Evolutionary conservation across 805 yeast genomes (phyloP).

Genomic region (Pichia occidentalis): DNA sequence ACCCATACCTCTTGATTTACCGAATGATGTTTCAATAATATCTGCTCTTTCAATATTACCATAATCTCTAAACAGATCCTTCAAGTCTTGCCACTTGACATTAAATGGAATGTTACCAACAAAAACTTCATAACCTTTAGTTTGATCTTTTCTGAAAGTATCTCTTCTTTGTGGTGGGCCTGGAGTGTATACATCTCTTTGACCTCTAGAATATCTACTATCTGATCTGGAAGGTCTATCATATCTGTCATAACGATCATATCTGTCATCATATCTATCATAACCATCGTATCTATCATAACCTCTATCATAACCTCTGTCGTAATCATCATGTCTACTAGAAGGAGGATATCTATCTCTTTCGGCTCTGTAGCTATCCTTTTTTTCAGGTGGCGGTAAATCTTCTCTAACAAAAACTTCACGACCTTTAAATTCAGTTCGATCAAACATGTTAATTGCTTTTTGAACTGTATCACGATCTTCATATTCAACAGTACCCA

Average conservation of each 20-base stretch:
- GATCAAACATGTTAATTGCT: constrained; percentile 67
- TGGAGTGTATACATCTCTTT: constrained; percentile 10
- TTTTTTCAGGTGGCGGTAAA: constrained; percentile 66
- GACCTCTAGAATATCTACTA: constrained; percentile 15
- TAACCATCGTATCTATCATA: constrained; percentile 16
- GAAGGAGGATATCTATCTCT: constrained; percentile 13
- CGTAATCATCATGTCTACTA: too few species aligned
- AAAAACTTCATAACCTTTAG: constrained; percentile 50
- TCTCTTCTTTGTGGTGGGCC: constrained; percentile 16
- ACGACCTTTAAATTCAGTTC: constrained; percentile 61
- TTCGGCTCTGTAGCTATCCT: constrained; percentile 25
- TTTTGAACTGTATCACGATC: constrained; percentile 55
- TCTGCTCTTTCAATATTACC: constrained; percentile 84
- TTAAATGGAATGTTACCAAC: constrained; percentile 79
- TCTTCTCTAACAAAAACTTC: constrained; percentile 86
- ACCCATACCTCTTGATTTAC: constrained; percentile 83
- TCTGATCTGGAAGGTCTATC: constrained; percentile 19
- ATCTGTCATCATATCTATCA: constrained; percentile 24
- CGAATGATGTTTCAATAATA: constrained; percentile 55
- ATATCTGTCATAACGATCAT: too few species aligned
- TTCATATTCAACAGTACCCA: constrained; percentile 85
- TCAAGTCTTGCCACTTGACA: constrained; percentile 76
- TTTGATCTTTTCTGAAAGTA: constrained; percentile 17
- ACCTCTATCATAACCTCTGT: constrained; percentile 14
- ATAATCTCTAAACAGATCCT: constrained; percentile 71